A percentile compares a stretch with the other conserved stretches of the same genome.
Evolutionary conservation across 441 rosid species (phyloP).

Genomic region (Erodium moschatum): DNA sequence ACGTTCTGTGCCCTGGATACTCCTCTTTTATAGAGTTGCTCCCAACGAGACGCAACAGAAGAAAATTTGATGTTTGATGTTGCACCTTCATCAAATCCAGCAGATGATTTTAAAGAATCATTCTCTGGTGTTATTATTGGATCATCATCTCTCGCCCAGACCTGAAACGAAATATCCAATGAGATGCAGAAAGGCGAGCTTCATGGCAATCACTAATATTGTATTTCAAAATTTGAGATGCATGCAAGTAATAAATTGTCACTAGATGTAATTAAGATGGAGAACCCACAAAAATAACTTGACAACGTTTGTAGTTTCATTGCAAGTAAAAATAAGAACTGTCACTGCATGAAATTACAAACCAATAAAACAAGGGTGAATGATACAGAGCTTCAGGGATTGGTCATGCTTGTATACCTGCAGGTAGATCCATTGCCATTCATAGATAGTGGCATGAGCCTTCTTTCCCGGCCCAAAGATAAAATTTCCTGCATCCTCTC

Average conservation of each 20-base stretch:
- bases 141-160: slow-evolving; percentile 11
- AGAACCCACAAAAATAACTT: too few relatives aligned
- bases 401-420: slow-evolving; percentile 16
- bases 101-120: neutral
- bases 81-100: neutral
- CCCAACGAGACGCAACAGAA: neutral
- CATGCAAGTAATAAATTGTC: too few relatives aligned
- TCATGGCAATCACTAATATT: too few relatives aligned
- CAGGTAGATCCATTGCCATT: slow-evolving; percentile 32
- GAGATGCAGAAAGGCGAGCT: too few relatives aligned
- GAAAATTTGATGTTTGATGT: neutral
- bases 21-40: neutral
- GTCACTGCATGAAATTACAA: too few relatives aligned
- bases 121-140: neutral
- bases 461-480: slow-evolving; percentile 41
- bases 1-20: neutral
- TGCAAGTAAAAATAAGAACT: too few relatives aligned
- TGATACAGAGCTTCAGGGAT: too few relatives aligned
- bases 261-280: too few relatives aligned
- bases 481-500: slow-evolving; percentile 59
- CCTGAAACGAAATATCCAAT: neutral
- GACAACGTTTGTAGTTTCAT: too few relatives aligned
- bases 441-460: slow-evolving; percentile 28
- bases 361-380: too few relatives aligned
- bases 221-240: neutral